Percentiles rank a stretch among this genome's conserved stretches.
Conservation (phyloP, 192 early-diverging fungal species). For the Rhizophagus clarus region DNA sequence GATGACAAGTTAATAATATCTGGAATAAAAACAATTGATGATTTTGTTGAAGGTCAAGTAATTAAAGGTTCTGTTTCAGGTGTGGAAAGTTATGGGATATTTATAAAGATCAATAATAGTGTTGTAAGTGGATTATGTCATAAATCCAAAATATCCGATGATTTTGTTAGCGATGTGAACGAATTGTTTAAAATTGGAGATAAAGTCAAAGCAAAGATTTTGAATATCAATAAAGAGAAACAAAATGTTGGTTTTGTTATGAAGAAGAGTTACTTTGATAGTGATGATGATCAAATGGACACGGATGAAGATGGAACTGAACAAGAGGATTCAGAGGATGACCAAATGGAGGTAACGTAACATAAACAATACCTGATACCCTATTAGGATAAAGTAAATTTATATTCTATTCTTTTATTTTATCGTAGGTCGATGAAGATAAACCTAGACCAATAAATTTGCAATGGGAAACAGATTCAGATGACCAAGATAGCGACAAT, state of each 20-base stretch:
- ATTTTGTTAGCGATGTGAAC: slow-evolving; percentile 65
- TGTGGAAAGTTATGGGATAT: slow-evolving; percentile 77
- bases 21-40: slow-evolving; percentile 45
- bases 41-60: slow-evolving; percentile 71
- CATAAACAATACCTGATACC: not conserved
- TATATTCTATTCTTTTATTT: not conserved
- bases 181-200: slow-evolving; percentile 84
- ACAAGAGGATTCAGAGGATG: slow-evolving; percentile 43
- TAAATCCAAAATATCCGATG: slow-evolving; percentile 82
- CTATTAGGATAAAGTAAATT: no score
- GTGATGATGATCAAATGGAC: slow-evolving; percentile 39
- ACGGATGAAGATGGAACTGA: slow-evolving; percentile 31
- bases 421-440: slow-evolving; percentile 30
- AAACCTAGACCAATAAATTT: slow-evolving; percentile 35
- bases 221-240: slow-evolving; percentile 71
- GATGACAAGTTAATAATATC: slow-evolving; percentile 32
- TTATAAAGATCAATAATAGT: slow-evolving; percentile 79
- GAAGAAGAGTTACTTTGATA: slow-evolving; percentile 82
- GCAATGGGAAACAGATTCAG: slow-evolving; percentile 35
- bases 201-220: slow-evolving; percentile 77
- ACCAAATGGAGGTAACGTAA: slow-evolving; percentile 33
- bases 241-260: slow-evolving; percentile 76
- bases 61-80: slow-evolving; percentile 76
- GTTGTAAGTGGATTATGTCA: slow-evolving; percentile 84
- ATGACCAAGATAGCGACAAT: slow-evolving; percentile 32